These are phyloP conservation scores for Metrosideros polymorpha DNA, from an alignment of 441 rosid genomes.

Conservation along the genomic window DNA sequence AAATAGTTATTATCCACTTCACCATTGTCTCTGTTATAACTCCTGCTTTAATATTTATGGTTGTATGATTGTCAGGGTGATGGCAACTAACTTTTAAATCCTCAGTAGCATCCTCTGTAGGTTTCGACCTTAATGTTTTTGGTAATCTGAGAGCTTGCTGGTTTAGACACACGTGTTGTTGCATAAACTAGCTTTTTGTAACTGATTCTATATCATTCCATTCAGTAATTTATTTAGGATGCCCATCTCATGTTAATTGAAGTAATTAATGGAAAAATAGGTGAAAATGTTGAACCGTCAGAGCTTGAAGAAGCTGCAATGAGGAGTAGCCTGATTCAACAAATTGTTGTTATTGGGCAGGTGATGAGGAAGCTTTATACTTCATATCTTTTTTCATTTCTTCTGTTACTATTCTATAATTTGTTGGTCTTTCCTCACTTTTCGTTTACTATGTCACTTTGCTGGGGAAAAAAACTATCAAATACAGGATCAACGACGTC, in stretches of 20 bases:
- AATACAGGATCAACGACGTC: constrained; percentile 79
- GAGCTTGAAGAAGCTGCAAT: constrained; percentile 89
- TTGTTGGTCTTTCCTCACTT: background rate
- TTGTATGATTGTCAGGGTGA: background rate
- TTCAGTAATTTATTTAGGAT: background rate
- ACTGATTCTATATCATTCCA: background rate
- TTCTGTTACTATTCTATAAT: background rate
- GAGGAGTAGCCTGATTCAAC: constrained; percentile 75
- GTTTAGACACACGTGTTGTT: background rate
- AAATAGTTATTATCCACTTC: background rate
- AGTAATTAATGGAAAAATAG: constrained; percentile 18
- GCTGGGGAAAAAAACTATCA: background rate
- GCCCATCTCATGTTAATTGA: background rate
- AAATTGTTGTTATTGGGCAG: constrained; percentile 87
- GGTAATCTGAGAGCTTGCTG: background rate
- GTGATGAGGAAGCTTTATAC: constrained; percentile 11
- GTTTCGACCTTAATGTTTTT: background rate
- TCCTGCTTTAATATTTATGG: background rate
- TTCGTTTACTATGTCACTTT: background rate
- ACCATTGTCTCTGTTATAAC: background rate
- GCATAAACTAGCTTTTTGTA: background rate
- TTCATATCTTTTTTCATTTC: background rate
- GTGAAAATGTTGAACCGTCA: constrained; percentile 88
- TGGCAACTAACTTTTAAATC: background rate
- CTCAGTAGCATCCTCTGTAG: background rate